Percentiles rank a stretch among this genome's conserved stretches.
Conservation (phyloP, 208 protist genomes). For the Trypanosoma boissoni region DNA sequence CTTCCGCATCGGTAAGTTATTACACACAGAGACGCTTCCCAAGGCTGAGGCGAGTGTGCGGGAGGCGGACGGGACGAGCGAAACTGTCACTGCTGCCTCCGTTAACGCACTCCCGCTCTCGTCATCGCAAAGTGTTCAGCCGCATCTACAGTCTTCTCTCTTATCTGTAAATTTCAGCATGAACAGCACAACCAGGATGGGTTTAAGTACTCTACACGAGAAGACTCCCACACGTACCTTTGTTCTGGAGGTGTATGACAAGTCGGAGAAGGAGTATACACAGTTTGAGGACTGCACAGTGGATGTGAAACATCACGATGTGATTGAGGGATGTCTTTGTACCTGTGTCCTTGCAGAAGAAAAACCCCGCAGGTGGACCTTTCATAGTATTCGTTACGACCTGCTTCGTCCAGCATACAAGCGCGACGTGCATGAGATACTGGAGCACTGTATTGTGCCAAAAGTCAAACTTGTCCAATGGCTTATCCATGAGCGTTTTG, state of each 20-base stretch:
- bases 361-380: constrained; percentile 39
- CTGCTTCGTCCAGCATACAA: constrained; percentile 70
- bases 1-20: constrained; percentile 67
- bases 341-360: constrained; percentile 62
- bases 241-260: constrained; percentile 83
- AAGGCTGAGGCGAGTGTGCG: constrained; percentile 7
- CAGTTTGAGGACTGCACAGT: constrained; percentile 69
- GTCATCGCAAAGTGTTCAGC: neutral
- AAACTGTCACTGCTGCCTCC: neutral
- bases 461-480: constrained; percentile 64
- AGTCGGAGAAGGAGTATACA: constrained; percentile 71
- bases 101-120: neutral
- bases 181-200: neutral
- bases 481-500: constrained; percentile 54
- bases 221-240: constrained; percentile 43
- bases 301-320: constrained; percentile 59
- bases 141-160: constrained; percentile 16
- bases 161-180: constrained; percentile 6
- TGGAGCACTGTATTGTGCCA: constrained; percentile 64
- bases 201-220: neutral
- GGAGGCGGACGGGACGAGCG: constrained; percentile 10
- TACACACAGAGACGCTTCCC: constrained; percentile 6
- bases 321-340: constrained; percentile 76
- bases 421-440: constrained; percentile 57
- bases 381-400: constrained; percentile 71